Base-by-base conservation (phyloP, 148 eudicot genomes). In the Suaeda aralocaspica region DNA sequence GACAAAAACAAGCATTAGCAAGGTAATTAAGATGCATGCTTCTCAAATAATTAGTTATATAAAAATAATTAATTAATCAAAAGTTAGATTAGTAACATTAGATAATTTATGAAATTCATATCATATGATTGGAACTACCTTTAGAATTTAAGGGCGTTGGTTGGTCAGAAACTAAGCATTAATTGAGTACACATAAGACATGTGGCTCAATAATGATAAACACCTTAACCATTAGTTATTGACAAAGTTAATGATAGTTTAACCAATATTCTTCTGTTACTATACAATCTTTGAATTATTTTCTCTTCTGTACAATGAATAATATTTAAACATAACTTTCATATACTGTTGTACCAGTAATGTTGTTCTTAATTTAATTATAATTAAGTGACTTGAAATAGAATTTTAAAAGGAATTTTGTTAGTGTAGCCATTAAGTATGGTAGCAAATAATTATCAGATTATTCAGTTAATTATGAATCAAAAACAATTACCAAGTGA, bases 81-180 rank as follows among this genome's bases (percentile, higher is more conserved):
- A 36, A 36, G 41, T 36, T 26, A 16, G 14, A 57, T 57, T 13
- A 26, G 30, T 57, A 2, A 44, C 21, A 50, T 18, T 15, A n/a
- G 30, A 25, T 21, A 62, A 36, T 5, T 62, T 62, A 24, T 50
- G 57, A 67, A 51, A 51, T 14, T 67, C 60, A 67, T 66, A 19
- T 3, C 3, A 64, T n/a, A 50, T 67, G 30, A 67, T 51, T 67
- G 59, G 39, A n/a, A n/a, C n/a, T 21, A 22, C 5, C 53, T 59
- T 74, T 74, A 50, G 12, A 50, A 67, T 74, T 74, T 68, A 60
- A 68, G 57, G 15, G 59, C 39, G 56, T 44, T 61, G 26, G 61
- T 68, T 74, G 78, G 78, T 72, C 29, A 69, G 56, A 52, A 59
- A 49, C 72, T 68, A 74, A 59, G 78, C 68, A 74, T 68, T 74